Evolutionary conservation across 371 early-diverging fungal species (phyloP), one percentile per base, ranked within the genome.

Genomic region (Cokeromyces recurvatus): DNA sequence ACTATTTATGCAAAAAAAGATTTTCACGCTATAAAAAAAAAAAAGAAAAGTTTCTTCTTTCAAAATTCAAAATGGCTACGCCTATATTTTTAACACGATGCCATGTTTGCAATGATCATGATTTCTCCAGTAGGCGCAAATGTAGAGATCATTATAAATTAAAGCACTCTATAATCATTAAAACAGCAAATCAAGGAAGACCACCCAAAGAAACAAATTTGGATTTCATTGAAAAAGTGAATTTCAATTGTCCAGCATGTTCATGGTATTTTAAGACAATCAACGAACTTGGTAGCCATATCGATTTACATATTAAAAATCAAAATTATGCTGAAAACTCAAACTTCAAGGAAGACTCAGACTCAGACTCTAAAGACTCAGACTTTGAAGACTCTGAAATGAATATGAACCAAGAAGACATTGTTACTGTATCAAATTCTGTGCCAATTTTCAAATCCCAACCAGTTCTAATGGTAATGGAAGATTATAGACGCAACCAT

Each of bases 281-380:
- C 11, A 27, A 38, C 15, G 20, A 38, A 38, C 38, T 38, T 38
- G 38, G 38, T 20, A 38, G 20, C 38, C 38, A 20, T 20, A 38
- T 38, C 38, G 38, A 38, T 38, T 38, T 38, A 38, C 38, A 38
- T 38, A n/a, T 38, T 38, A 17, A 38, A 38, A 38, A 27, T 27
- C 29, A 27, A 27, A 27, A 27, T 27, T 38, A 15, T 38, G 20
- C 20, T 19, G 38, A 38, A 38, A 20, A 12, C 38, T 38, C 38
- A 38, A 38, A 38, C 38, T 38, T 20, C 38, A 38, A 38, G 38
- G 38, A 38, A 38, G 16, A 38, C 38, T 38, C 38, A 19, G 38
- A 38, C n/a, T n/a, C n/a, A 38, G 12, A 38, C 38, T 27, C 29
- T 27, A 11, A 27, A 27, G 29, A 27, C 5, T 27, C 29, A 27